phyloP scores from a whole-genome alignment of 495 filamentous ascomycete species.

The Darksidea phi region DNA sequence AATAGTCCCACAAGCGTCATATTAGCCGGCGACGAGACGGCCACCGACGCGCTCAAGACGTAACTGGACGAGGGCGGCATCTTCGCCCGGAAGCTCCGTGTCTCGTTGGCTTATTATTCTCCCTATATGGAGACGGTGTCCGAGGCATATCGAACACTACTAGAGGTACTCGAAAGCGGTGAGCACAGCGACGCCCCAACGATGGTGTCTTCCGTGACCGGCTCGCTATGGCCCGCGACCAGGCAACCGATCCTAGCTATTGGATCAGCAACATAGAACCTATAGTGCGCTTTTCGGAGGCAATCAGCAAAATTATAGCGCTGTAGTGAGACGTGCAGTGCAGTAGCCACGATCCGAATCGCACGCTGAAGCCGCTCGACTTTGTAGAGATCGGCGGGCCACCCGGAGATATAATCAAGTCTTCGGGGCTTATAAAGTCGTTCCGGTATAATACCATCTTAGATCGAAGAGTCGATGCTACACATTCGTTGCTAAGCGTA shows the following conservation, averaged over 20 bases:
- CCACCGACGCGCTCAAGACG: not conserved
- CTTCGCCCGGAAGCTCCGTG: slow-evolving; percentile 35
- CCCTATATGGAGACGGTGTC: slow-evolving; percentile 39
- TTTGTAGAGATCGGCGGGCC: slow-evolving; percentile 26
- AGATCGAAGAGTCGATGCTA: no score
- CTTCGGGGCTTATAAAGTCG: no score
- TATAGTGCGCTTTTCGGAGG: slow-evolving; percentile 52
- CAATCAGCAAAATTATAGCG: not conserved
- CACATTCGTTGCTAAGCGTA: no score
- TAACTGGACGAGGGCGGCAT: slow-evolving; percentile 7
- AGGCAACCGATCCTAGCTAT: slow-evolving; percentile 2
- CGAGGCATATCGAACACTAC: slow-evolving; percentile 26
- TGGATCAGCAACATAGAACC: slow-evolving; percentile 23
- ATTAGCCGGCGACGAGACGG: not conserved
- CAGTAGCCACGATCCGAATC: not conserved
- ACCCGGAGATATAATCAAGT: not conserved
- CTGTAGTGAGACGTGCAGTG: not conserved
- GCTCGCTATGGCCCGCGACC: slow-evolving; percentile 28
- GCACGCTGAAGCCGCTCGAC: no score
- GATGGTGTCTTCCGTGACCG: slow-evolving; percentile 39
- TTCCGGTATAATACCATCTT: no score
- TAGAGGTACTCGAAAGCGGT: not conserved
- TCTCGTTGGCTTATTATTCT: slow-evolving; percentile 43
- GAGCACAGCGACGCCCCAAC: not conserved
- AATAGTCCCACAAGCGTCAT: slow-evolving; percentile 10